Percentiles rank a stretch among this genome's conserved stretches.
Evolutionary conservation across 345 rosid genomes (phyloP).

Genomic region (Pistacia integerrima): DNA sequence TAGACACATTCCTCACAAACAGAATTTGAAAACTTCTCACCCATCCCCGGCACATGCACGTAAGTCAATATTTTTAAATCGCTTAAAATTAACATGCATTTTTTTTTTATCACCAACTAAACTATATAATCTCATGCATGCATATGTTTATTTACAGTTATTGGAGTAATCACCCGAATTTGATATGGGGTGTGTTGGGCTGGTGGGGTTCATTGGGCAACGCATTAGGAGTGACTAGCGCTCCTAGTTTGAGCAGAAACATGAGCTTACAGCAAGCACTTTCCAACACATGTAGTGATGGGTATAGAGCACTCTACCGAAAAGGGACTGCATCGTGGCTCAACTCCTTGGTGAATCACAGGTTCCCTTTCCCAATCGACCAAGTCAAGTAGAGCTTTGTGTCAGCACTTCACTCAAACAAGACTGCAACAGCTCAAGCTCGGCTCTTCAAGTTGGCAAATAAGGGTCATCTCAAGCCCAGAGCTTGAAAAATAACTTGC

Average conservation of each 20-base stretch:
- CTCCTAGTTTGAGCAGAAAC: slow-evolving; percentile 62
- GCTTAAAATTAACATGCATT: too few species aligned
- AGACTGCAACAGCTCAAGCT: slow-evolving; percentile 81
- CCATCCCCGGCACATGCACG: slow-evolving; percentile 81
- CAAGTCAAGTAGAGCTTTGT: slow-evolving; percentile 78
- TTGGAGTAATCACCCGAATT: slow-evolving; percentile 85
- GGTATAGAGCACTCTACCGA: slow-evolving; percentile 72
- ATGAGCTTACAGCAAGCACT: slow-evolving; percentile 83
- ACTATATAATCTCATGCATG: neutral
- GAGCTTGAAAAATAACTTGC: slow-evolving; percentile 29
- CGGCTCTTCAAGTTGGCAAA: slow-evolving; percentile 85
- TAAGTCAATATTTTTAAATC: slow-evolving; percentile 34
- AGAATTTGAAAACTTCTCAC: slow-evolving; percentile 40
- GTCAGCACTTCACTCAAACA: slow-evolving; percentile 57
- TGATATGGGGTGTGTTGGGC: slow-evolving; percentile 82
- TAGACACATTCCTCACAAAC: too few species aligned
- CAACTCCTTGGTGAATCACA: slow-evolving; percentile 73
- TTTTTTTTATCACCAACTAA: too few species aligned
- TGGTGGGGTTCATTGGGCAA: slow-evolving; percentile 86
- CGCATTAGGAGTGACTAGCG: slow-evolving; percentile 50
- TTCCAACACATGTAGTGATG: slow-evolving; percentile 66
- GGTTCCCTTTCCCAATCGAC: slow-evolving; percentile 67
- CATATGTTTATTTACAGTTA: slow-evolving; percentile 46
- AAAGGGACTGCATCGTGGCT: slow-evolving; percentile 93
- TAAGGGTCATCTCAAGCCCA: slow-evolving; percentile 72